These are phyloP conservation scores for Viola odorata DNA, from an alignment of 345 rosid species.

Conservation along the genomic window DNA sequence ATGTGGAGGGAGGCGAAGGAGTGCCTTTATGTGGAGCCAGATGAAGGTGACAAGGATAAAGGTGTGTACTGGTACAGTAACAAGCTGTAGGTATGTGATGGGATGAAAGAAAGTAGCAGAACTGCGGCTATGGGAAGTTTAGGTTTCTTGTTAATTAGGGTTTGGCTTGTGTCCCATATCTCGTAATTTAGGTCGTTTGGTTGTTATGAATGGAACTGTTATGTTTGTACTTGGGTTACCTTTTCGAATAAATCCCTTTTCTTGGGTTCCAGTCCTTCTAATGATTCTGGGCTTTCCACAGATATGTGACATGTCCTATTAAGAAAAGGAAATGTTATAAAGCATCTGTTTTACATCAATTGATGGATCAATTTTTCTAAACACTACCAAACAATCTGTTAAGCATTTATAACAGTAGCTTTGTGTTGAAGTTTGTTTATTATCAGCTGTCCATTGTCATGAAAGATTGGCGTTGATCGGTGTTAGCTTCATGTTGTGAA, in stretches of 20 bases:
- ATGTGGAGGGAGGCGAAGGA: constrained; percentile 32
- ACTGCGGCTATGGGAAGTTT: background rate
- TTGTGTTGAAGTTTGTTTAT: too few species aligned
- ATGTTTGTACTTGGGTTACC: constrained; percentile 1
- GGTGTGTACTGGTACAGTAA: constrained; percentile 31
- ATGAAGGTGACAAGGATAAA: constrained; percentile 8
- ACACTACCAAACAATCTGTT: too few species aligned
- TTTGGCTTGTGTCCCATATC: constrained; percentile 1
- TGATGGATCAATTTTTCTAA: too few species aligned
- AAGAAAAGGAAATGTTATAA: too few species aligned
- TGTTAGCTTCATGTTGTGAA: too few species aligned
- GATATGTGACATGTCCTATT: too few species aligned
- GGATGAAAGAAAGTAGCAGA: background rate
- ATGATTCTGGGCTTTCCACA: too few species aligned
- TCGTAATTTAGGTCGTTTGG: background rate
- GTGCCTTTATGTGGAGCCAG: constrained; percentile 25
- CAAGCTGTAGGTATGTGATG: constrained; percentile 6
- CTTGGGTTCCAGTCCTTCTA: background rate
- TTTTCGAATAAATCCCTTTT: background rate
- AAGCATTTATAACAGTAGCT: too few species aligned
- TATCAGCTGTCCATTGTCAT: too few species aligned
- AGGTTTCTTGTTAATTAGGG: background rate
- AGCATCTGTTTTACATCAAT: too few species aligned
- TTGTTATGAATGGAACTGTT: background rate
- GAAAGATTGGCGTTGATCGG: too few species aligned